Evolutionary conservation across 1,284 basidiomycete genomes (phyloP).

Genomic region (Ustilago loliicola): DNA sequence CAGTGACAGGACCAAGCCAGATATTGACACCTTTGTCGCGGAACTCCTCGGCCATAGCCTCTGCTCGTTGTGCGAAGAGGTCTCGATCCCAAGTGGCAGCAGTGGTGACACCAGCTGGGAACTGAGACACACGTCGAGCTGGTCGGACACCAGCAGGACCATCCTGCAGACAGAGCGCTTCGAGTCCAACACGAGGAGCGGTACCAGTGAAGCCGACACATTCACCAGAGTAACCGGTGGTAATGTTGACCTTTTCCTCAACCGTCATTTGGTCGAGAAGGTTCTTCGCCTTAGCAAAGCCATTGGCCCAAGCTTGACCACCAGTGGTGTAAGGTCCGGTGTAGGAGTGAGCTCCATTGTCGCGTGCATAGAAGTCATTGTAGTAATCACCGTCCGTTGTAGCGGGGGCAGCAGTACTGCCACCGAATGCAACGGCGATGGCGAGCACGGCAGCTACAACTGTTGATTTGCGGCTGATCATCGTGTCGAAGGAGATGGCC

Average conservation of each 20-base stretch:
- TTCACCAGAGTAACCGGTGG: slow-evolving; percentile 67
- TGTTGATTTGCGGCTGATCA: slow-evolving; percentile 14
- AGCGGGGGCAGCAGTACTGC: slow-evolving; percentile 15
- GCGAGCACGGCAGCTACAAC: slow-evolving; percentile 14
- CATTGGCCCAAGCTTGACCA: slow-evolving; percentile 75
- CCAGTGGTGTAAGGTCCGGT: slow-evolving; percentile 47
- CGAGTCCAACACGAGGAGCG: slow-evolving; percentile 76
- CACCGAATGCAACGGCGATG: slow-evolving; percentile 4
- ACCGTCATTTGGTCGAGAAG: slow-evolving; percentile 71
- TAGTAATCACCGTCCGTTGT: background rate
- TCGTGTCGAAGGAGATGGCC: background rate
- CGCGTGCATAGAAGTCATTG: slow-evolving; percentile 26
- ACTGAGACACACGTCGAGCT: slow-evolving; percentile 71
- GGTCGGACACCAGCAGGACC: slow-evolving; percentile 76
- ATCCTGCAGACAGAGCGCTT: slow-evolving; percentile 77
- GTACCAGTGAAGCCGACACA: slow-evolving; percentile 58
- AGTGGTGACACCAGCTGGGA: slow-evolving; percentile 80
- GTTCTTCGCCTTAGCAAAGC: slow-evolving; percentile 73
- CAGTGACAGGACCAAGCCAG: slow-evolving; percentile 73
- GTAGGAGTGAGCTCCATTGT: slow-evolving; percentile 32
- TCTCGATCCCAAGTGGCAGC: slow-evolving; percentile 80
- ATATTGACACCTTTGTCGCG: slow-evolving; percentile 83
- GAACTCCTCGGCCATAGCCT: slow-evolving; percentile 83
- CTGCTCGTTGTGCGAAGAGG: slow-evolving; percentile 79
- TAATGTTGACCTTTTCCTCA: slow-evolving; percentile 72